Conservation (phyloP, 768 basidiomycete species). For the Pleurotus salmoneostramineus region DNA sequence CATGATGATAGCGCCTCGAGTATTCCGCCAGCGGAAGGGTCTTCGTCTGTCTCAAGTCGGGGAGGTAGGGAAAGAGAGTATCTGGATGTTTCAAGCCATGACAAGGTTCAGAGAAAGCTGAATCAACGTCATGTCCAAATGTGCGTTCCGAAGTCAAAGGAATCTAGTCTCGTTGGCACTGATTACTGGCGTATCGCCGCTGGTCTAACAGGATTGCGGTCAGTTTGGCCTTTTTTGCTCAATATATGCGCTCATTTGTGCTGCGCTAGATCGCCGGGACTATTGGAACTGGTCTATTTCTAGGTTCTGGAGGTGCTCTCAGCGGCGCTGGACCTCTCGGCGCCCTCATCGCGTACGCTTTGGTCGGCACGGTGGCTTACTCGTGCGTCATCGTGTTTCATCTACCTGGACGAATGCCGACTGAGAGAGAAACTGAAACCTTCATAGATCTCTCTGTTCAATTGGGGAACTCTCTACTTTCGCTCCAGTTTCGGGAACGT, state of each 20-base stretch:
- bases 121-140: slow-evolving; percentile 80
- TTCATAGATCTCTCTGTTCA: slow-evolving; percentile 58
- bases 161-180: background rate
- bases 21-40: background rate
- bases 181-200: background rate
- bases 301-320: slow-evolving; percentile 65
- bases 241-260: background rate
- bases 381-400: slow-evolving; percentile 32
- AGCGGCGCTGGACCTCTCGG: slow-evolving; percentile 59
- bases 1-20: background rate
- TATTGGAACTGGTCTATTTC: slow-evolving; percentile 69
- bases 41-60: background rate
- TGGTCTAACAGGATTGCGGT: slow-evolving; percentile 52
- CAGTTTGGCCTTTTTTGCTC: slow-evolving; percentile 15
- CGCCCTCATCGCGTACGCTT: slow-evolving; percentile 56
- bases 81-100: slow-evolving; percentile 58
- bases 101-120: slow-evolving; percentile 66
- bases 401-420: background rate
- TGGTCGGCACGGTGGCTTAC: slow-evolving; percentile 65
- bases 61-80: slow-evolving; percentile 24
- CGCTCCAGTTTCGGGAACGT: slow-evolving; percentile 74
- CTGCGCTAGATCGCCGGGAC: slow-evolving; percentile 59
- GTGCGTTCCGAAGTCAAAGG: slow-evolving; percentile 26
- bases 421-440: too few species aligned
- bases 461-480: slow-evolving; percentile 75